Conservation (phyloP, 1,284 basidiomycete species). For the Rhodotorula mucilaginosa region DNA sequence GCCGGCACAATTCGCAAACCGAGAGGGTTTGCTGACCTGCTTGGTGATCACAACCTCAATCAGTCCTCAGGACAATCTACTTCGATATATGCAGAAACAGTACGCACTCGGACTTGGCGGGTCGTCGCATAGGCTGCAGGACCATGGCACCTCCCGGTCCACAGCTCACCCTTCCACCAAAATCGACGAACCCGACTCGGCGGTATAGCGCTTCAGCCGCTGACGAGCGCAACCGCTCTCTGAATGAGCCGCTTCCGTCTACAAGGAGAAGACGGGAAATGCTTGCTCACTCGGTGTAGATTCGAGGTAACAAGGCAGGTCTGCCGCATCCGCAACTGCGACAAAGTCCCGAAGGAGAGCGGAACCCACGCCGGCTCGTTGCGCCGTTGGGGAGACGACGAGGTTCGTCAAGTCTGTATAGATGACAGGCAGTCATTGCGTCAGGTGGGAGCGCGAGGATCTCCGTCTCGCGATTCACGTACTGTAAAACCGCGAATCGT, state of each 20-base stretch:
- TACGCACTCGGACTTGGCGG: neutral
- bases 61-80: too few relatives aligned
- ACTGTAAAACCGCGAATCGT: neutral
- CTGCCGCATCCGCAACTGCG: neutral
- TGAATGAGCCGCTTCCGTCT: neutral
- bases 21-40: too few relatives aligned
- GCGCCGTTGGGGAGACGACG: neutral
- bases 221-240: neutral
- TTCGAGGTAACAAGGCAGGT: slow-evolving; percentile 1
- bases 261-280: too few relatives aligned
- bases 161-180: neutral
- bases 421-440: neutral
- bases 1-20: too few relatives aligned
- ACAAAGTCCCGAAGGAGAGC: neutral
- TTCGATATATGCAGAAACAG: neutral
- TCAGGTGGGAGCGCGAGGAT: neutral
- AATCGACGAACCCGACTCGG: neutral
- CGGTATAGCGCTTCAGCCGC: neutral
- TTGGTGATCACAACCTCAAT: too few relatives aligned
- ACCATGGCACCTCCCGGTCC: neutral
- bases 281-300: neutral
- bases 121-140: neutral
- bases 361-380: neutral
- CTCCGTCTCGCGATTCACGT: too few relatives aligned
- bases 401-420: neutral